phyloP scores from a whole-genome alignment of 495 filamentous ascomycete species.

The Cladorrhinum samala region DNA sequence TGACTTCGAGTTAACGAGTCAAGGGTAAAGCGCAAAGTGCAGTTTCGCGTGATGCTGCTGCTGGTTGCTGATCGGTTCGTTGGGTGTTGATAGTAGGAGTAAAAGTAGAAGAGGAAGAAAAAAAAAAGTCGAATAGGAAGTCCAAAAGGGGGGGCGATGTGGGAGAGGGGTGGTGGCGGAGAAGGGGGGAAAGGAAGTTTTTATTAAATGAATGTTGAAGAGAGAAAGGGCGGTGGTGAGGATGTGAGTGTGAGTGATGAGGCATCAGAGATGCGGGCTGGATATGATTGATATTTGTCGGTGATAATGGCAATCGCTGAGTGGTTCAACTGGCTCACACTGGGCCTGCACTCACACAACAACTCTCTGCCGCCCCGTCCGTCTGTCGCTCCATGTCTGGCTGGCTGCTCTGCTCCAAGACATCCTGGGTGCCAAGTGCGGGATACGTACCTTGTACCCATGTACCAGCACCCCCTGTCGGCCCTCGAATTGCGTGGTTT shows the following conservation, averaged over 20 bases:
- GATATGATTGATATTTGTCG: no score
- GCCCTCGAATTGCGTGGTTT: slow-evolving; percentile 30
- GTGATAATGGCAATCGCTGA: no score
- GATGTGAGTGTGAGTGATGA: slow-evolving; percentile 19
- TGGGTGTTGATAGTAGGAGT: slow-evolving; percentile 20
- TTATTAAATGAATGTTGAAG: slow-evolving; percentile 28
- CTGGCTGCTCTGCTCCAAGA: slow-evolving; percentile 24
- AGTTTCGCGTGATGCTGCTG: no score
- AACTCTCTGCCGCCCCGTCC: slow-evolving; percentile 27
- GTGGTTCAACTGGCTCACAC: no score
- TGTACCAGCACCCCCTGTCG: not conserved
- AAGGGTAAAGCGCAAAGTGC: slow-evolving; percentile 12
- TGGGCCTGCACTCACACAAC: no score
- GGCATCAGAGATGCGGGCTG: no score
- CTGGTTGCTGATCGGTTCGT: slow-evolving; percentile 8
- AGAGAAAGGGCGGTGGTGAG: slow-evolving; percentile 17
- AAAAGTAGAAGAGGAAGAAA: slow-evolving; percentile 13
- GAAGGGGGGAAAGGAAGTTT: slow-evolving; percentile 18
- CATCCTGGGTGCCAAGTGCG: slow-evolving; percentile 16
- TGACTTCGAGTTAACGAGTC: slow-evolving; percentile 35
- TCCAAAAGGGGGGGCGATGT: no score
- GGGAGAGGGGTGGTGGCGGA: no score
- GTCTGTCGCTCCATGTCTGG: no score
- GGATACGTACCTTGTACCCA: not conserved
- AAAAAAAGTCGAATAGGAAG: slow-evolving; percentile 11